Base-by-base conservation (phyloP, 805 yeast species). In the Suhomyces prunicola region DNA sequence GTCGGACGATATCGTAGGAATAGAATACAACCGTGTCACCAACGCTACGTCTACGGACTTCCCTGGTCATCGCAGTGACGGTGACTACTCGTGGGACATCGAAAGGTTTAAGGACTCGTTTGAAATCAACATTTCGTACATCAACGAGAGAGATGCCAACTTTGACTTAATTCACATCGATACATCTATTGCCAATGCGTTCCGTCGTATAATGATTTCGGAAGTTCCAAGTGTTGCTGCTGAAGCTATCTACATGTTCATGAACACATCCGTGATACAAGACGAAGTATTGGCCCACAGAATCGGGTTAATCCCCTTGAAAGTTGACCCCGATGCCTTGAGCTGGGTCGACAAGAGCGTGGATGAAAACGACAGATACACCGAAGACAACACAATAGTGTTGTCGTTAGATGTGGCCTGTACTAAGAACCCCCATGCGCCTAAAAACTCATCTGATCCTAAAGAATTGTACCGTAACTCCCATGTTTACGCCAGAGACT, bases 161-260 rank as follows among this genome's bases (percentile, higher is more conserved):
- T 94, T 94, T 63, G 99, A 94, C 69, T 76, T 94, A 58, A 73
- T 88, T 53, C 86, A 90, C 63, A 73, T 92, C 49, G 99, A 94
- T 70, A 88, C 98, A 1, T 89, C 98, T 10, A 77, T 94, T 53
- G 92, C 98, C 45, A 94, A 94, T 74, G 97, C 99, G 0, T 91
- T 93, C 73, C 86, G 99, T 67, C 87, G 99, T 66, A 88, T 94
- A 62, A 92, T 94, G 98, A 85, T 94, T 51, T 83, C 97, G 1
- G 99, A 94, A 69, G 96, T 94, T 41, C 99, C 99, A 19, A 82
- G 94, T 1, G 96, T 93, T 46, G 98, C 99, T 13, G 88, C 97
- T 22, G 99, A 94, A 71, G 84, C 89, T 57, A 90, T 94, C 15
- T 91, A 86, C 67, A 81, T 94, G 54, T 88, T 88, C 76, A 93